Evolutionary conservation across 164 flowering plant species (phyloP).

Genomic region (Chimonanthus praecox): DNA sequence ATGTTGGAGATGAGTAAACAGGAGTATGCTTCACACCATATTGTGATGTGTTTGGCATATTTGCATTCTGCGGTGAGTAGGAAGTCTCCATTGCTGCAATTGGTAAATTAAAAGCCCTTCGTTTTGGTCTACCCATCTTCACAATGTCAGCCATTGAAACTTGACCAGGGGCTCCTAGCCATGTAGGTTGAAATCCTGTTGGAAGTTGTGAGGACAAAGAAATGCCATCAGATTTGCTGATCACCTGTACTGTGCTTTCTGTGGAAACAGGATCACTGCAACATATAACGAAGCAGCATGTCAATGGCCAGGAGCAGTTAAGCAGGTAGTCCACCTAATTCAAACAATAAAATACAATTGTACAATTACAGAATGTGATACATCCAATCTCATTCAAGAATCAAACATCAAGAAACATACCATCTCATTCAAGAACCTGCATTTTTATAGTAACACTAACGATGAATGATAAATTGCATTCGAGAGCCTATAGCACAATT

Average conservation of each 20-base stretch:
- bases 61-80: background rate
- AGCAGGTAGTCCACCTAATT: no score
- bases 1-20: slow-evolving; percentile 20
- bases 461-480: no score
- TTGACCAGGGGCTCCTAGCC: slow-evolving; percentile 82
- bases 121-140: slow-evolving; percentile 85
- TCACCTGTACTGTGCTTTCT: slow-evolving; percentile 36
- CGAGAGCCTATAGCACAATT: no score
- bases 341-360: background rate
- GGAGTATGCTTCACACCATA: slow-evolving; percentile 30
- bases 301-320: no score
- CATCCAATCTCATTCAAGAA: background rate
- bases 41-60: slow-evolving; percentile 21
- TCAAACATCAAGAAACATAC: background rate
- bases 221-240: slow-evolving; percentile 30
- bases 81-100: background rate
- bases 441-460: no score
- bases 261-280: slow-evolving; percentile 50
- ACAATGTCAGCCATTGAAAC: slow-evolving; percentile 98
- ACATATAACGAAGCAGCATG: background rate
- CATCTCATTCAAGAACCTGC: background rate
- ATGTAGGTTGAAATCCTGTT: slow-evolving; percentile 64
- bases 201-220: slow-evolving; percentile 48
- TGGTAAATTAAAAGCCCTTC: slow-evolving; percentile 33
- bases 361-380: background rate